Conservation (phyloP, 179 eudicot species). For the Spinacia oleracea region DNA sequence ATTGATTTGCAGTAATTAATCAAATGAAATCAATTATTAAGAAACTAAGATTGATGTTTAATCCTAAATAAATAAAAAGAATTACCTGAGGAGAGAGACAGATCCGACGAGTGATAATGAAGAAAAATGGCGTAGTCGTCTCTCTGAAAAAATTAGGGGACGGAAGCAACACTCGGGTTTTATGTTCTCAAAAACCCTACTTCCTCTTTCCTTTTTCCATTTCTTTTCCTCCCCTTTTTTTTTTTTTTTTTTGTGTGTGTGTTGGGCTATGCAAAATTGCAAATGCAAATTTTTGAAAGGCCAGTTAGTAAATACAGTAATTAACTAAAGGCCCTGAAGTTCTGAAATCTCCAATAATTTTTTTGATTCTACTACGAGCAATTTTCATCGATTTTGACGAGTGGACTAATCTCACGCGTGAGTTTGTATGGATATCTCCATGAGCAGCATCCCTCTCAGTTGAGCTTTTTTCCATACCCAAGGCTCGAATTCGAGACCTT, state of each 20-base stretch:
- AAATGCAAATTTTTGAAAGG: too few species aligned
- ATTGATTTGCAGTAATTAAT: background rate
- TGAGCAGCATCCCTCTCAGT: too few species aligned
- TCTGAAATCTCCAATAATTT: too few species aligned
- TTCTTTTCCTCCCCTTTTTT: background rate
- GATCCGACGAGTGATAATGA: background rate
- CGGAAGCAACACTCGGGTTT: background rate
- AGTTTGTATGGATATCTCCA: too few species aligned
- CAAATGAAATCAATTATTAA: background rate
- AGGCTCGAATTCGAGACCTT: too few species aligned
- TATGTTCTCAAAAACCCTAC: conserved; percentile 2
- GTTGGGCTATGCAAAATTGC: background rate
- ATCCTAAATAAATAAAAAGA: background rate
- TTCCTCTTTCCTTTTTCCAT: background rate
- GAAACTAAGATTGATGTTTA: background rate
- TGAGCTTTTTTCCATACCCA: too few species aligned
- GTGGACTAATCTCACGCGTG: too few species aligned
- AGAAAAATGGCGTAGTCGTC: background rate
- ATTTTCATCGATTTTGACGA: too few species aligned
- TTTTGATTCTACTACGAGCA: too few species aligned
- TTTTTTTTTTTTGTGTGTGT: background rate
- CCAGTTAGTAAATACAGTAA: too few species aligned
- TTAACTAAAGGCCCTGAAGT: too few species aligned
- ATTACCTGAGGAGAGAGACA: background rate
- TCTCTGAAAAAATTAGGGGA: background rate